Evolutionary conservation across 2,329 filamentous ascomycete genomes (phyloP).

Genomic region (Falciphora oryzae): DNA sequence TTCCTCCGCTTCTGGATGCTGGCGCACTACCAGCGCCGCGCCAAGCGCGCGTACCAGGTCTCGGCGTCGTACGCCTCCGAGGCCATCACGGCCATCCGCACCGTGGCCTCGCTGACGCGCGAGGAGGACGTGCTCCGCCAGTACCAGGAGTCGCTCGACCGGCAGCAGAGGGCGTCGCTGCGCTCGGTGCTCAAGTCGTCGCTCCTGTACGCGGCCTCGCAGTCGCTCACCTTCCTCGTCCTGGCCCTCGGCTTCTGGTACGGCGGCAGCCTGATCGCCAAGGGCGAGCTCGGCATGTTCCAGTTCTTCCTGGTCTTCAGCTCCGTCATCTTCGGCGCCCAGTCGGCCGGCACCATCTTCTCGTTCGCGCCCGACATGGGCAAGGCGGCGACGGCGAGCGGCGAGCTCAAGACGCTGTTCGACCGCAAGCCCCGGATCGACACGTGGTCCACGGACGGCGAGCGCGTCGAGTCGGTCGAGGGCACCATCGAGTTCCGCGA

Average conservation of each 20-base stretch:
- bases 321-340: conserved; percentile 82
- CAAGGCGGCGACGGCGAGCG: conserved; percentile 81
- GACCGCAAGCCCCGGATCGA: conserved; percentile 79
- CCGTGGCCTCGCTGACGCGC: conserved; percentile 83
- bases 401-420: conserved; percentile 74
- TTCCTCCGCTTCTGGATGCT: conserved; percentile 55
- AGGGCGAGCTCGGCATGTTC: conserved; percentile 67
- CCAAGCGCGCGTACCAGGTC: conserved; percentile 71
- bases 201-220: conserved; percentile 73
- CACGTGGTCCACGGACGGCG: conserved; percentile 68
- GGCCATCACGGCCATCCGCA: conserved; percentile 88
- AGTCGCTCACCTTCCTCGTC: conserved; percentile 77
- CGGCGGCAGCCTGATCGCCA: conserved; percentile 69
- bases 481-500: conserved; percentile 84
- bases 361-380: conserved; percentile 89
- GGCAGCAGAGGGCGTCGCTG: conserved; percentile 62
- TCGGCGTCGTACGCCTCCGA: conserved; percentile 89
- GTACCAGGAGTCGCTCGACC: conserved; percentile 62
- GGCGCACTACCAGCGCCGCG: conserved; percentile 69
- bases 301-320: conserved; percentile 92
- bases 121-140: conserved; percentile 72
- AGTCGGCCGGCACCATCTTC: conserved; percentile 86
- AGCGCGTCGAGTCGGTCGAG: conserved; percentile 55
- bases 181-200: conserved; percentile 72
- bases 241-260: conserved; percentile 93